Conservation (phyloP, 441 rosid species). For the Rhodomyrtus psidioides region DNA sequence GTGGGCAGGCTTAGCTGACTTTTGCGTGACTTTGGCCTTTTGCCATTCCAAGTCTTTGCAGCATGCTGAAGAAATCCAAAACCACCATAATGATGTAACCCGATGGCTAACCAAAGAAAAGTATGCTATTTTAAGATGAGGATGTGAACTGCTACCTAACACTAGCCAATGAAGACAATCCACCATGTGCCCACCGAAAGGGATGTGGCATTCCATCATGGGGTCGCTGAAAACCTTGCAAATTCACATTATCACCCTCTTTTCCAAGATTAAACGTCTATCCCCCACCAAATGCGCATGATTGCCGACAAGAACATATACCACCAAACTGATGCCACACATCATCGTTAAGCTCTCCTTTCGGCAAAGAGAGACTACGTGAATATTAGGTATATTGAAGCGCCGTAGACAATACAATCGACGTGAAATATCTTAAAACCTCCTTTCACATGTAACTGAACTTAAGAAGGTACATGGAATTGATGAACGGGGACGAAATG, state of each 20-base stretch:
- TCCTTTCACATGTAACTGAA: accelerated
- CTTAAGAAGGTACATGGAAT: not conserved
- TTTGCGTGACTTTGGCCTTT: not conserved
- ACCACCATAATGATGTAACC: not conserved
- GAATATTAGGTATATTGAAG: not conserved
- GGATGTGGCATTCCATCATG: not conserved
- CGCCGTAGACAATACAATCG: accelerated
- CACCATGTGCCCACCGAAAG: not conserved
- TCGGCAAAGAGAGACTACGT: not conserved
- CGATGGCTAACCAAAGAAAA: not conserved
- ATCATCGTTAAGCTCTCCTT: not conserved
- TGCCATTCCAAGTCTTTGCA: not conserved
- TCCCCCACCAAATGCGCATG: not conserved
- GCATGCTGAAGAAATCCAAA: not conserved
- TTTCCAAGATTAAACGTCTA: not conserved
- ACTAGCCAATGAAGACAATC: not conserved
- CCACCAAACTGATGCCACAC: not conserved
- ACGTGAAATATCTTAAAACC: not conserved
- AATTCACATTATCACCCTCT: not conserved
- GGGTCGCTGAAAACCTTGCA: not conserved
- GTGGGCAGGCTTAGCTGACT: not conserved
- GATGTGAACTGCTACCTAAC: not conserved
- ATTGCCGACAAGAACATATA: not conserved
- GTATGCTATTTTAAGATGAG: too few relatives aligned
- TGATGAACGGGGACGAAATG: not conserved